Percentiles rank a stretch among this genome's conserved stretches.
These are phyloP conservation scores for Chaetomium sp. DNA, from an alignment of 2,329 filamentous ascomycete genomes.

Conservation along the genomic window DNA sequence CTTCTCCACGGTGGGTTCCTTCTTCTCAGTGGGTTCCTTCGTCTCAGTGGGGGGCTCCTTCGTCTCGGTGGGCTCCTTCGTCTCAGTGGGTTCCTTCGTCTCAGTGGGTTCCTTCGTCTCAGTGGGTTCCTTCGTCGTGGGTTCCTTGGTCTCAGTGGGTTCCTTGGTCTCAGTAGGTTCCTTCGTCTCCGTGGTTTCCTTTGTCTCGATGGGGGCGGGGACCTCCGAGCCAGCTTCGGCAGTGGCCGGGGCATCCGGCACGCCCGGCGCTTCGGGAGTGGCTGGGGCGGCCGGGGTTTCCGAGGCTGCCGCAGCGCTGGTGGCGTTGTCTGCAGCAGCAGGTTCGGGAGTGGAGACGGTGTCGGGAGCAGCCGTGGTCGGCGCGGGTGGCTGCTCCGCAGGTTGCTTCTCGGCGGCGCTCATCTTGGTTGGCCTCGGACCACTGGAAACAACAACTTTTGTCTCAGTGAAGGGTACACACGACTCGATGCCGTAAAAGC, in stretches of 20 bases:
- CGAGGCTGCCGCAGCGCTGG: not conserved
- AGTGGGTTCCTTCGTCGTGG: not conserved
- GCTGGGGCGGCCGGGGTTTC: not conserved
- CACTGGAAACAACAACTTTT: not conserved
- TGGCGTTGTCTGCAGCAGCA: not conserved
- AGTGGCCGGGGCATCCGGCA: not conserved
- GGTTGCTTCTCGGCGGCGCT: conserved; percentile 5
- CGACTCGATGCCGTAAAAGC: not conserved
- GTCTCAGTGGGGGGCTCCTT: not conserved
- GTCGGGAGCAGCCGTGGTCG: not conserved
- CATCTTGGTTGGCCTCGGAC: not conserved
- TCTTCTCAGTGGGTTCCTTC: not conserved
- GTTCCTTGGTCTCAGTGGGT: no score
- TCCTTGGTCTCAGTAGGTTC: no score
- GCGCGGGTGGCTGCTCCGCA: not conserved
- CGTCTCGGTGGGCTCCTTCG: no score
- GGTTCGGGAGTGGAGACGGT: not conserved
- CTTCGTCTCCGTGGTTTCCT: not conserved
- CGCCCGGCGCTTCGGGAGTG: not conserved
- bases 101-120: conserved; percentile 8
- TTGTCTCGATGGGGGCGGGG: not conserved
- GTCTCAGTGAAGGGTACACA: not conserved
- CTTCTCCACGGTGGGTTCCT: conserved; percentile 3
- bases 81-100: conserved; percentile 5
- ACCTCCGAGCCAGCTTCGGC: not conserved